A percentile compares a stretch with the other conserved stretches of the same genome.
phyloP scores from a whole-genome alignment of 2,329 filamentous ascomycete species.

The Sporothrix humicola region DNA sequence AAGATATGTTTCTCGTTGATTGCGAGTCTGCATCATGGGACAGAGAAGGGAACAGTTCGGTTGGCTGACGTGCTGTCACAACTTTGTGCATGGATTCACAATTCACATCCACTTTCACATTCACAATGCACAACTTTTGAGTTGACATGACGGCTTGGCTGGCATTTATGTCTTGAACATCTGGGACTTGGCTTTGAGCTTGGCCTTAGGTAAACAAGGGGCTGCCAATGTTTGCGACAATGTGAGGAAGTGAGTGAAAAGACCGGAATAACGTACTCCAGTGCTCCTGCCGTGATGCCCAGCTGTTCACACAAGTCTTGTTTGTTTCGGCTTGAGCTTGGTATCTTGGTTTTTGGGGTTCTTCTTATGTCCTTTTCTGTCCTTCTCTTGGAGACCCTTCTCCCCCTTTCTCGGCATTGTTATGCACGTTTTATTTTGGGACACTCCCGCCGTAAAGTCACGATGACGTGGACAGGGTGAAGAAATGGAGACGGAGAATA shows the following conservation, averaged over 20 bases:
- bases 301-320: not conserved
- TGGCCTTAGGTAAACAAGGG: no score
- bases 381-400: not conserved
- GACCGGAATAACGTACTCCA: no score
- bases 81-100: no score
- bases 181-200: no score
- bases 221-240: slow-evolving; percentile 1
- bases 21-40: no score
- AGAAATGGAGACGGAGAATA: not conserved
- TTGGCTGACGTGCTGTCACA: no score
- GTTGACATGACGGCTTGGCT: not conserved
- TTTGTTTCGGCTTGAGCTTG: slow-evolving; percentile 10
- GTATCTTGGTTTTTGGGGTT: not conserved
- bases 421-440: slow-evolving; percentile 26
- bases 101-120: no score
- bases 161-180: not conserved
- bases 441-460: no score
- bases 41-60: no score
- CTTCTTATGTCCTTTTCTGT: not conserved
- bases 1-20: no score
- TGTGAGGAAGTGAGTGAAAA: no score
- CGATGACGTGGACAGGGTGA: not conserved
- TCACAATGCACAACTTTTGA: no score
- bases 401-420: slow-evolving; percentile 18
- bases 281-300: slow-evolving; percentile 8